Conservation (phyloP, 371 early-diverging fungal genomes). For the Syncephalastrum racemosum region DNA sequence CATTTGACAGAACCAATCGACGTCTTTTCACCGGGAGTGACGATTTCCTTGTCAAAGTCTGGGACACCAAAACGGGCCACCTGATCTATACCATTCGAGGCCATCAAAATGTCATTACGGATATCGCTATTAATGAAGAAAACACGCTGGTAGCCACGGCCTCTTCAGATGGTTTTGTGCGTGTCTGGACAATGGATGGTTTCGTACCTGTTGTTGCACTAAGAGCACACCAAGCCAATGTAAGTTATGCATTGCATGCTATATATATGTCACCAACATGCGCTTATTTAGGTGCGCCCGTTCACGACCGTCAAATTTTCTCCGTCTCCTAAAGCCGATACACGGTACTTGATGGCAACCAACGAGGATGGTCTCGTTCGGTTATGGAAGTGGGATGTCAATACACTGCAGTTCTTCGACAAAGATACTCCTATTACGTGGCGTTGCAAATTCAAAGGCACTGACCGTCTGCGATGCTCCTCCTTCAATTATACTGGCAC, state of each 20-base stretch:
- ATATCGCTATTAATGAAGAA: conserved; percentile 77
- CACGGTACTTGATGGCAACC: conserved; percentile 74
- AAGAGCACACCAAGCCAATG: conserved; percentile 36
- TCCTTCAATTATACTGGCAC: conserved; percentile 83
- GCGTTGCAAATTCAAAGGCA: conserved; percentile 60
- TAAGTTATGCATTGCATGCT: conserved; percentile 13
- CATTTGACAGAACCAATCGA: conserved; percentile 73
- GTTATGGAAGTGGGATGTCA: conserved; percentile 74
- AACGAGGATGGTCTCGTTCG: conserved; percentile 76
- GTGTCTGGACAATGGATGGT: conserved; percentile 79
- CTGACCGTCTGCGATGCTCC: conserved; percentile 64
- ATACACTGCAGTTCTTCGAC: conserved; percentile 51
- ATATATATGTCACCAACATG: background rate
- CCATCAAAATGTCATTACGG: conserved; percentile 78
- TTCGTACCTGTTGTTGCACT: conserved; percentile 72
- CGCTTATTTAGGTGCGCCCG: conserved; percentile 45
- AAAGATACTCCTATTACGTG: conserved; percentile 60
- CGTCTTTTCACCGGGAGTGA: conserved; percentile 84
- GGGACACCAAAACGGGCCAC: conserved; percentile 82
- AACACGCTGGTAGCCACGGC: conserved; percentile 87
- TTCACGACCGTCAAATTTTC: conserved; percentile 81
- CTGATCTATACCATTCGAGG: conserved; percentile 83
- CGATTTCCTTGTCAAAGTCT: conserved; percentile 84
- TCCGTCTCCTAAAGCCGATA: conserved; percentile 75
- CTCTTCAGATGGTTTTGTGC: conserved; percentile 76